phyloP scores from a whole-genome alignment of 352 stramenopile species.

The Phytophthora lateralis region DNA sequence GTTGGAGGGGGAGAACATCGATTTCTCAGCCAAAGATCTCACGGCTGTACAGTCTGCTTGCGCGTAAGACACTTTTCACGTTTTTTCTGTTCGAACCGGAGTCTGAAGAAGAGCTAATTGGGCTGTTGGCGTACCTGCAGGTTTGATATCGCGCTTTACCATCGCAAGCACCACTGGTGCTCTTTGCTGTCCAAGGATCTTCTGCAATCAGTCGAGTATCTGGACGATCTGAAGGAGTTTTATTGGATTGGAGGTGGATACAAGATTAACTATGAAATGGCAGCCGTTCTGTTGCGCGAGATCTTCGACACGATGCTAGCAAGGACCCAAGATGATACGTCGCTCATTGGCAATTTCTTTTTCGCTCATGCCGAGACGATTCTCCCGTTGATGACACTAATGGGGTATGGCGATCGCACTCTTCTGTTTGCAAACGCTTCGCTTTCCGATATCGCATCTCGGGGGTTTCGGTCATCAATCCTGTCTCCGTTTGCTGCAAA shows the following conservation, averaged over 20 bases:
- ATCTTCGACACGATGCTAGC: conserved; percentile 39
- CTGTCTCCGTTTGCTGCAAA: conserved; percentile 60
- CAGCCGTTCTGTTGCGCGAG: conserved; percentile 41
- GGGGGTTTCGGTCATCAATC: conserved; percentile 43
- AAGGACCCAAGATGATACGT: conserved; percentile 2
- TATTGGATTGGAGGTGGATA: conserved; percentile 53
- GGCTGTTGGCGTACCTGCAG: conserved; percentile 3
- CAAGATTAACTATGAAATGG: conserved; percentile 62
- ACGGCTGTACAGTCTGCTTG: conserved; percentile 47
- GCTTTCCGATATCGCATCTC: conserved; percentile 29
- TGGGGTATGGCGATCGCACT: conserved; percentile 44
- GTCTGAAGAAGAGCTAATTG: not conserved
- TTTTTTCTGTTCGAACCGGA: not conserved
- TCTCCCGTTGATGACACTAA: conserved; percentile 54
- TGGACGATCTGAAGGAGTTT: conserved; percentile 52
- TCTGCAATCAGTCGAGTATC: conserved; percentile 42
- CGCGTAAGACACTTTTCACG: conserved; percentile 35
- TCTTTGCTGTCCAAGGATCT: conserved; percentile 40
- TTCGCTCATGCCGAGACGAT: conserved; percentile 67
- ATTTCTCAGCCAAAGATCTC: conserved; percentile 38
- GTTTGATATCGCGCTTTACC: conserved; percentile 61
- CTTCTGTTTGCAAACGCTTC: conserved; percentile 37
- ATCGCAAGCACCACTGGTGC: conserved; percentile 46
- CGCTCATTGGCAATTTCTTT: conserved; percentile 42
- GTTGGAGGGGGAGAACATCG: conserved; percentile 26